Evolutionary conservation across 495 filamentous ascomycete genomes (phyloP).

Genomic region (Pseudomonodictys pantanalensis): DNA sequence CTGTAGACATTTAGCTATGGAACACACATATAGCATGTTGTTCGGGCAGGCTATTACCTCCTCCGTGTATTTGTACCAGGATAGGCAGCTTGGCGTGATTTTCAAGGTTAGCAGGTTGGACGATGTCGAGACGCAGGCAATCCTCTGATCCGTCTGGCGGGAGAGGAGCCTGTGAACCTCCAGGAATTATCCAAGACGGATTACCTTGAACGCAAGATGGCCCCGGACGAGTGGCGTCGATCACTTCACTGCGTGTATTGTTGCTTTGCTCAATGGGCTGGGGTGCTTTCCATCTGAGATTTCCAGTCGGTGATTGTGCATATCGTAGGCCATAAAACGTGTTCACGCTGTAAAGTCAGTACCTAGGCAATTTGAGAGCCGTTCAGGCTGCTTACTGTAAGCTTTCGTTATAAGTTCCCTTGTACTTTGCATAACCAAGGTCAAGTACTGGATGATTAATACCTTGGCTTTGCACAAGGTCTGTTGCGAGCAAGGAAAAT

Average conservation of each 20-base stretch:
- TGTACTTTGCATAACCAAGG: too few relatives aligned
- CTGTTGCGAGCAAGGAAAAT: too few relatives aligned
- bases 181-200: conserved; percentile 3
- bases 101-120: not conserved
- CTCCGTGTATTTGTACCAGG: conserved; percentile 12
- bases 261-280: not conserved
- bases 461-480: too few relatives aligned
- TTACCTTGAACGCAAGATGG: conserved; percentile 10
- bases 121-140: conserved; percentile 10
- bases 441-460: too few relatives aligned
- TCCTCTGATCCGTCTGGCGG: conserved; percentile 9
- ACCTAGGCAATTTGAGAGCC: too few relatives aligned
- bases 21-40: too few relatives aligned
- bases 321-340: conserved; percentile 1
- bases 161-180: too few relatives aligned
- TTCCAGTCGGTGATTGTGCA: not conserved
- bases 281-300: conserved; percentile 4
- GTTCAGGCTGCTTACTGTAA: too few relatives aligned
- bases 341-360: not conserved
- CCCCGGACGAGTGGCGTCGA: conserved; percentile 1
- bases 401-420: too few relatives aligned
- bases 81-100: conserved; percentile 8
- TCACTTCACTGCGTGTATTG: too few relatives aligned
- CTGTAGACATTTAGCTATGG: too few relatives aligned
- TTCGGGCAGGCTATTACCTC: too few relatives aligned